phyloP scores from a whole-genome alignment of 345 rosid species.

The Hibiscus trionum region DNA sequence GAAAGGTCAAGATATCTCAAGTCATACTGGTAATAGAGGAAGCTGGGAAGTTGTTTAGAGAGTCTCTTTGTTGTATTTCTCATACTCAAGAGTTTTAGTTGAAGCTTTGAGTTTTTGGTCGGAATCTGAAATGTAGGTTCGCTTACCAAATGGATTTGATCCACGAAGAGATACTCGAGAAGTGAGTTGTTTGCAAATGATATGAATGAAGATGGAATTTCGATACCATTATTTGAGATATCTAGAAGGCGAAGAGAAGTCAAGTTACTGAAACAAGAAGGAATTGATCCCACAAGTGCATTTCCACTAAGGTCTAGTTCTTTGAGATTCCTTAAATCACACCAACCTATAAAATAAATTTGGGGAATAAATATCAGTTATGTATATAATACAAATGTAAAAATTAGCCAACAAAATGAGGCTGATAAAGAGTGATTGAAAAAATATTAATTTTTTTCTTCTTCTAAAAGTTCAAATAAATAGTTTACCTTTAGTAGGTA shows the following conservation, averaged over 20 bases:
- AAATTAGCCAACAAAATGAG: no score
- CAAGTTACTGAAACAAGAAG: background rate
- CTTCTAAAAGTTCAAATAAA: background rate
- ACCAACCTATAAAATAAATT: background rate
- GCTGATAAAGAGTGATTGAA: no score
- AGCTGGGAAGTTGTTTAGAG: background rate
- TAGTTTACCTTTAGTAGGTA: background rate
- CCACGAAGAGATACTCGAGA: background rate
- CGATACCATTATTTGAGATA: background rate
- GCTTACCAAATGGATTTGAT: background rate
- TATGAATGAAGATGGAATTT: background rate
- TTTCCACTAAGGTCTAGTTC: background rate
- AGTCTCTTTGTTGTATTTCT: background rate
- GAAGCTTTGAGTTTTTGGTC: background rate
- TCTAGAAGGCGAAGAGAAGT: background rate
- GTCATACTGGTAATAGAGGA: background rate
- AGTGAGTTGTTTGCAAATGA: background rate
- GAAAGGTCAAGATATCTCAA: constrained; percentile 1
- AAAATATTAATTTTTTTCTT: background rate
- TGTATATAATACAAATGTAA: background rate
- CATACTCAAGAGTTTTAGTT: background rate
- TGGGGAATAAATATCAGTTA: background rate
- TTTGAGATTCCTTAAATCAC: background rate
- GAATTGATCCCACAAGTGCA: background rate
- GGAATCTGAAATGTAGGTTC: background rate